Base-by-base conservation (phyloP, 306 rosid genomes). In the Acmispon strigosus region DNA sequence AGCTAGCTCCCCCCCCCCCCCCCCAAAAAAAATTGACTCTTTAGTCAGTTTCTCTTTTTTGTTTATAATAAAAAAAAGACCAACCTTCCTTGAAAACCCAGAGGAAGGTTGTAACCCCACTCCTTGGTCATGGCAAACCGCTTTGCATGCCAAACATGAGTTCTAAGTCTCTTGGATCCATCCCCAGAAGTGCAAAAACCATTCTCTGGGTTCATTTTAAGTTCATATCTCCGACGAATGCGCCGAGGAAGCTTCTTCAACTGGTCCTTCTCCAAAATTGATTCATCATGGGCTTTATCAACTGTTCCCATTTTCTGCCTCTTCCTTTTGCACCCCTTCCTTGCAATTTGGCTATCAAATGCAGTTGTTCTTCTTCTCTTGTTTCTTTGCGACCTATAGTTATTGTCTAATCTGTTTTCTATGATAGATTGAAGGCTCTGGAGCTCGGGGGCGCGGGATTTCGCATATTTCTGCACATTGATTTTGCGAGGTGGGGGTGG, bases 131-230 rank as follows among this genome's bases (percentile, higher is more conserved):
- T 88, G 42, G 85, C 20, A 78, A 93, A 90, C 48, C 96, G 81
- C 84, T 93, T 93, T 4, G 98, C 89, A 82, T 90, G 90, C 98
- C 96, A 93, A 74, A 90, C 91, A 80, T 93, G 98, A 14, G 96
- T 90, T 83, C 96, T 82, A 10, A 90, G 80, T 82, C 98, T 82
- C 86, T 85, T 92, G 10, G 91, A 88, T 39, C 96, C 93, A 78
- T 90, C 96, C 24, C 90, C 87, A 4, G 96, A 75, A 55, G 72
- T 54, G 45, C 87, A 79, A 79, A 92, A 88, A 0, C 93, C 96
- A 76, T 47, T 78, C 24, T 66, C 84, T 10, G 69, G 86, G 69
- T 92, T 92, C 84, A 62, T 79, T 72, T 75, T 83, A 14, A 92
- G 82, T 69, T 88, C 89, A 73, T 39, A 27, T 72, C 91, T 85